These are phyloP conservation scores for Colletotrichum sp. DNA, from an alignment of 2,329 filamentous ascomycete species.

Conservation along the genomic window DNA sequence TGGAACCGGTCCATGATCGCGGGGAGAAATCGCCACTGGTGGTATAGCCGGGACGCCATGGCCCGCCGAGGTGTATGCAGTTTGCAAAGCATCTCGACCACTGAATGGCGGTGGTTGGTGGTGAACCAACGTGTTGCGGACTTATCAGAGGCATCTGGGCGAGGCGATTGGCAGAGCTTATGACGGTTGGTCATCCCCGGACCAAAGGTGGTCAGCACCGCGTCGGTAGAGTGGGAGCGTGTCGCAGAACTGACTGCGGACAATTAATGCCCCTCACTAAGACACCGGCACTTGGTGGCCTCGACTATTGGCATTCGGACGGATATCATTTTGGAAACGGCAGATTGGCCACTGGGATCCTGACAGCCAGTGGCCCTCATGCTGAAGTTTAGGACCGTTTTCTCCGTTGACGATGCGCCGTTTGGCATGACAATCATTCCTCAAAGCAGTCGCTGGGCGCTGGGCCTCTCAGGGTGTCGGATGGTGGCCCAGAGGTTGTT, in stretches of 20 bases:
- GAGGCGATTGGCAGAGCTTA: background rate
- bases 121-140: background rate
- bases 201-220: background rate
- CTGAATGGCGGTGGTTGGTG: background rate
- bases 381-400: background rate
- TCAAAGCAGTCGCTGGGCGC: background rate
- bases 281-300: conserved; percentile 5
- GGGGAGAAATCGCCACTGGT: background rate
- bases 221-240: background rate
- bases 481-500: background rate
- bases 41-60: background rate
- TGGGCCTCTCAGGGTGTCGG: background rate
- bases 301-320: background rate
- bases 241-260: background rate
- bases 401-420: background rate
- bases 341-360: background rate
- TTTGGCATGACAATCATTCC: background rate
- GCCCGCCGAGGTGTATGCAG: background rate
- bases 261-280: background rate
- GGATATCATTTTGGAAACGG: background rate
- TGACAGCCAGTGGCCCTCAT: background rate
- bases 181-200: background rate
- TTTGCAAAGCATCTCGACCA: background rate
- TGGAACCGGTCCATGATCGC: background rate
- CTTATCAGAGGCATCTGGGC: background rate